Evolutionary conservation across 305 asterid genomes (phyloP), one percentile per base, ranked within the genome.

Genomic region (Fraxinus platypoda): DNA sequence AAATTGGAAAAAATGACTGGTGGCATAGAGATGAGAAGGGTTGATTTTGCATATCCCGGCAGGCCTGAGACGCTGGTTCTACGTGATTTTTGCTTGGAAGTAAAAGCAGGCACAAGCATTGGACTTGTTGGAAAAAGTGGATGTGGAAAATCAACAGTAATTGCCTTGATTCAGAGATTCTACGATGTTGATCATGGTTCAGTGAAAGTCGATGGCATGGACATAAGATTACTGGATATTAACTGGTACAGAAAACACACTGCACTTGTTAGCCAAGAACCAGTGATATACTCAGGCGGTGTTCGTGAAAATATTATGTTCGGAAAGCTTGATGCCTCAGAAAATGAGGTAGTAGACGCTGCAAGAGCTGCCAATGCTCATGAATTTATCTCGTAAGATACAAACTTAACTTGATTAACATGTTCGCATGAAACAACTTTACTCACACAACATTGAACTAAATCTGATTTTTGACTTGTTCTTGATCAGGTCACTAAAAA

Each of bases 221-320:
- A 93, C 78, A 85, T 94, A 57, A 88, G 98, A 78, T 82, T 80
- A 17, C 87, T 93, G 28, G 88, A 94, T 80, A 81, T 93, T 2
- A 88, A 81, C 62, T 94, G 95, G 93, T 94, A 90, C 79, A 88
- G 98, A 57, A 89, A 77, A 52, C 93, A 87, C 76, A 92, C 89
- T 88, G 93, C 98, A n/a, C 94, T 94, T 8, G 98, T 94, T 8
- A 92, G 97, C 89, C 98, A 94, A 78, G 98, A 94, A 78, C 97
- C 98, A 0, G 93, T 92, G 15, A 91, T 94, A 62, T 94, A 91
- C 80, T 91, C 97, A 0, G 98, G 98, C 71, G 91, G 86, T 83
- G 86, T 94, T 77, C 91, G 93, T 0, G 97, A 94, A 26, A 94
- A 94, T 81, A 93, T 94, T 15, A 25, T 79, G 59, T 78, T 93